Evolutionary conservation across 2,329 filamentous ascomycete genomes (phyloP).

Genomic region (Aspergillus quadrilineatus): DNA sequence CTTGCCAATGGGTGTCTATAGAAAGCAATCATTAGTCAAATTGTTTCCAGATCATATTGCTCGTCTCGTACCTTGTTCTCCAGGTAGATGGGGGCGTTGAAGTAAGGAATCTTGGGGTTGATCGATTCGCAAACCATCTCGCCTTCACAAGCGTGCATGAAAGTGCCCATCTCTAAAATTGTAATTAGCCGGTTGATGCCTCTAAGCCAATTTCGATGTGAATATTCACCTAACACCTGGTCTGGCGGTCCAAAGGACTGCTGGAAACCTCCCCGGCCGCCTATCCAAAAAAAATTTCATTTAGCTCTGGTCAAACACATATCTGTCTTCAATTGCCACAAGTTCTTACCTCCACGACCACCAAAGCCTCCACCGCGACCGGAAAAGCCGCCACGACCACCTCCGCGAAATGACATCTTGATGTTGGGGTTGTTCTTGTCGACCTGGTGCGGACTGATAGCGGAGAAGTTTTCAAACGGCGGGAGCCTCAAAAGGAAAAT

Average conservation of each 20-base stretch:
- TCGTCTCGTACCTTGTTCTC: constrained; percentile 78
- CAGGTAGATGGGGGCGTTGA: constrained; percentile 98
- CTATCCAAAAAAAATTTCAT: constrained; percentile 45
- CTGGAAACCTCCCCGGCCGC: constrained; percentile 63
- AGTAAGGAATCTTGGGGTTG: constrained; percentile 95
- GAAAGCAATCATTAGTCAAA: constrained; percentile 18
- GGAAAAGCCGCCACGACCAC: constrained; percentile 52
- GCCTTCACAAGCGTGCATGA: constrained; percentile 92
- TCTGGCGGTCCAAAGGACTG: constrained; percentile 62
- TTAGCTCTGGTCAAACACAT: constrained; percentile 26
- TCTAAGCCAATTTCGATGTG: background rate
- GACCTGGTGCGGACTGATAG: constrained; percentile 25
- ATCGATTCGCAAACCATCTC: constrained; percentile 96
- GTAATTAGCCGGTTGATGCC: constrained; percentile 30
- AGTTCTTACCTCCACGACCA: constrained; percentile 43
- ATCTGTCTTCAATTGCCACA: constrained; percentile 23
- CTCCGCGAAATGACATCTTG: constrained; percentile 65
- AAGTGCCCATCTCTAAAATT: constrained; percentile 78
- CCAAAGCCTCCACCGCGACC: constrained; percentile 51
- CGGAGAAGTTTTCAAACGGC: constrained; percentile 43
- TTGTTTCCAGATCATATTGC: background rate
- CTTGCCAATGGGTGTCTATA: constrained; percentile 81
- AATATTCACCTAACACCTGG: constrained; percentile 55
- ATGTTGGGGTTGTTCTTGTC: constrained; percentile 26
- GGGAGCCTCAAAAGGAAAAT: constrained; percentile 46